phyloP scores from a whole-genome alignment of 2,329 filamentous ascomycete species.

The Neophaeococcomyces aloes region DNA sequence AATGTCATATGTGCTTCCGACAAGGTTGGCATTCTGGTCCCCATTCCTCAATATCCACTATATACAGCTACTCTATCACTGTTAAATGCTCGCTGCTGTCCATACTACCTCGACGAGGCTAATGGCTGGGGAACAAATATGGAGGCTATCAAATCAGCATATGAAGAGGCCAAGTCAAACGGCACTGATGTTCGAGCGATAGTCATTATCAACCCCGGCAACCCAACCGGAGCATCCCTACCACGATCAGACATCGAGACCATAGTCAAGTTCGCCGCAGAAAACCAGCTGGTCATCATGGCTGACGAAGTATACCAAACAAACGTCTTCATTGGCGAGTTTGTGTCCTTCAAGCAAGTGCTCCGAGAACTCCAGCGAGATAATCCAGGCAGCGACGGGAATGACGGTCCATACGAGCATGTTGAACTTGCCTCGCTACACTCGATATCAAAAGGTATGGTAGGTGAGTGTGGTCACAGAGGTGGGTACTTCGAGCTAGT shows the following conservation, averaged over 20 bases:
- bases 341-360: slow-evolving; percentile 88
- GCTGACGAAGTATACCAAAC: slow-evolving; percentile 99
- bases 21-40: slow-evolving; percentile 75
- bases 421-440: slow-evolving; percentile 88
- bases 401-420: slow-evolving; percentile 51
- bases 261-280: slow-evolving; percentile 76
- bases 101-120: slow-evolving; percentile 85
- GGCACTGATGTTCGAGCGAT: slow-evolving; percentile 85
- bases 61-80: slow-evolving; percentile 89
- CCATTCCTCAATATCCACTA: slow-evolving; percentile 94
- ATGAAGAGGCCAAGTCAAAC: slow-evolving; percentile 62
- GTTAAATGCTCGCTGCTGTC: slow-evolving; percentile 75
- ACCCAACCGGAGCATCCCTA: slow-evolving; percentile 86
- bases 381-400: slow-evolving; percentile 48
- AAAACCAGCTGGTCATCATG: slow-evolving; percentile 78
- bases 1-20: slow-evolving; percentile 73
- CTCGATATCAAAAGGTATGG: slow-evolving; percentile 95
- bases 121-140: slow-evolving; percentile 82
- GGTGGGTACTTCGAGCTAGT: slow-evolving; percentile 96
- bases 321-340: slow-evolving; percentile 86
- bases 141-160: slow-evolving; percentile 60
- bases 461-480: slow-evolving; percentile 94
- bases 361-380: slow-evolving; percentile 69
- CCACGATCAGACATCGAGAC: slow-evolving; percentile 65
- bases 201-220: slow-evolving; percentile 96